phyloP scores from a whole-genome alignment of 164 flowering plant species.

The Saururus chinensis region DNA sequence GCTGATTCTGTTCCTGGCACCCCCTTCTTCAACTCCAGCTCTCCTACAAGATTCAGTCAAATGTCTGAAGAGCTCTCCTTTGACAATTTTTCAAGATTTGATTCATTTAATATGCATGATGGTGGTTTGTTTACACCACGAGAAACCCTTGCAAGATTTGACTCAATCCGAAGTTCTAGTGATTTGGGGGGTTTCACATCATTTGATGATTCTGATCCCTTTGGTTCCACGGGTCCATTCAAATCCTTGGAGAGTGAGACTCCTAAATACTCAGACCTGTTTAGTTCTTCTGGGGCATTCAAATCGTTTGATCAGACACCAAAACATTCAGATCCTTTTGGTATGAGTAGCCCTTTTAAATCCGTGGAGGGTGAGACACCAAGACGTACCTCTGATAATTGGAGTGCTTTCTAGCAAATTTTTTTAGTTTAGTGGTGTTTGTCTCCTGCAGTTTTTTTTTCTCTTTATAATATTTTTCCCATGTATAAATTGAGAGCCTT shows the following conservation, averaged over 20 bases:
- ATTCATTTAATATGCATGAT: conserved; percentile 51
- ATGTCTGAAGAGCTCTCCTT: conserved; percentile 44
- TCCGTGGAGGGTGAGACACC: conserved; percentile 33
- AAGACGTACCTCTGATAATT: conserved; percentile 38
- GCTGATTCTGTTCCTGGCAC: conserved; percentile 75
- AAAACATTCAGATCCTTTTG: conserved; percentile 51
- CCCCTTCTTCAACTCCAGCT: conserved; percentile 57
- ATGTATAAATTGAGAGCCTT: too few species aligned
- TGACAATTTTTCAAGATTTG: conserved; percentile 54
- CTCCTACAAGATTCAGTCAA: conserved; percentile 36
- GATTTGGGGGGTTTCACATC: conserved; percentile 32
- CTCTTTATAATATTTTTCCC: too few species aligned
- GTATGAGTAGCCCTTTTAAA: conserved; percentile 78
- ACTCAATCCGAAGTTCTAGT: conserved; percentile 38
- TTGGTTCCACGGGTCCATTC: conserved; percentile 82
- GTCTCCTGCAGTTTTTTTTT: too few species aligned
- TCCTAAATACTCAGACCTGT: conserved; percentile 9
- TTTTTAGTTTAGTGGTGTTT: too few species aligned
- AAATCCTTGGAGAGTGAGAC: conserved; percentile 36
- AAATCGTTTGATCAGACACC: conserved; percentile 59
- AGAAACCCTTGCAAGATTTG: conserved; percentile 42
- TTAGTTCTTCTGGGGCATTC: conserved; percentile 23
- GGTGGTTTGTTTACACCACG: conserved; percentile 27
- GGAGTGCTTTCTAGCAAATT: conserved; percentile 44
- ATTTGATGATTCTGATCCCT: conserved; percentile 81